Percentiles rank a stretch among this genome's conserved stretches.
Evolutionary conservation across 1,139 yeast genomes (phyloP).

Genomic region (Kodamaea sp.): DNA sequence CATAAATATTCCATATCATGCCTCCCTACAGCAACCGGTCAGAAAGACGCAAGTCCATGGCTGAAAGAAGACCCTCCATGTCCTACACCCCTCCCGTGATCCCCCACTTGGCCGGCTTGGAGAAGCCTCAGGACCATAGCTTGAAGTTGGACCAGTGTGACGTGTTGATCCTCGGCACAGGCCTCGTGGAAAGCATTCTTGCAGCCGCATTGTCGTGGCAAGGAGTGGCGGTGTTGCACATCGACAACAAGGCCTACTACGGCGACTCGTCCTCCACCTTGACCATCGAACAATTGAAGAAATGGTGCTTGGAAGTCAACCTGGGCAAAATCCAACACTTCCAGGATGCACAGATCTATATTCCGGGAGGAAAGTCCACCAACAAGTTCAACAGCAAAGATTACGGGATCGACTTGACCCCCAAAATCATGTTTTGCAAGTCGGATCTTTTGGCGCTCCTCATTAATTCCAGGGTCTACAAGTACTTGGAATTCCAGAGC

Average conservation of each 20-base stretch:
- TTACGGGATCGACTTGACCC: constrained; percentile 87
- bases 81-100: constrained; percentile 56
- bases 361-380: constrained; percentile 54
- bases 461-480: constrained; percentile 81
- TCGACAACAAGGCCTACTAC: constrained; percentile 79
- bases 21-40: constrained; percentile 21
- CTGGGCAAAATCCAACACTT: constrained; percentile 50
- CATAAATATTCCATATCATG: constrained; percentile 7
- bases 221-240: constrained; percentile 85
- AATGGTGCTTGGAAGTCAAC: constrained; percentile 73
- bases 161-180: constrained; percentile 90
- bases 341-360: constrained; percentile 67
- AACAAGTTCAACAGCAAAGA: constrained; percentile 62
- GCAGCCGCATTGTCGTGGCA: constrained; percentile 98
- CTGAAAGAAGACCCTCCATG: constrained; percentile 68
- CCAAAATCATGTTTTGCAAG: constrained; percentile 84
- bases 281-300: constrained; percentile 78
- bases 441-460: constrained; percentile 80
- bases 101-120: constrained; percentile 80
- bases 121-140: constrained; percentile 56
- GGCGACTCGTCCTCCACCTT: constrained; percentile 88
- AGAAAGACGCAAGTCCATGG: constrained; percentile 69
- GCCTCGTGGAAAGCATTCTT: constrained; percentile 80
- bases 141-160: constrained; percentile 70
- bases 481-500: constrained; percentile 90